Base-by-base conservation (phyloP, 371 early-diverging fungal species). In the Choanephora cucurbitarum region DNA sequence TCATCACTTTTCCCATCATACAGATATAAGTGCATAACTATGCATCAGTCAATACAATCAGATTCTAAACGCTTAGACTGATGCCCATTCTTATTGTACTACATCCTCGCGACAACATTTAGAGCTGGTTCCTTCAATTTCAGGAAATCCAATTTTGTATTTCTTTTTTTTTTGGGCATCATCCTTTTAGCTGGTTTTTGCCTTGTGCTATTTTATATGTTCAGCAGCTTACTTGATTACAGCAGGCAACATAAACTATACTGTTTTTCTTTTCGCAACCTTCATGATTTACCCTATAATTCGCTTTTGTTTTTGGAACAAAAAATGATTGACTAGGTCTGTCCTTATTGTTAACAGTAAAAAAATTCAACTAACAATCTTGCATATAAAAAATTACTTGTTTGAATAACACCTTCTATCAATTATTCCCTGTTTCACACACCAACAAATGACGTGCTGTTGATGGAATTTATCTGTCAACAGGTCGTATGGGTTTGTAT, bases 81-180 rank as follows among this genome's bases (percentile, higher is more conserved):
- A 75, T 82, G 39, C 82, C 82, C 11, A 72, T 82, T 53, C 49
- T 80, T 24, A 66, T 80, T 75, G 82, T 24, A 55, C 78, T 55
- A 80, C 80, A 15, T 32, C 53, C 1, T 65, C 71, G n/a, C 69
- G 71, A 64, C 58, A 6, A 66, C 59, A 23, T 74, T 74, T 32
- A 42, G 39, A 3, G 57, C 59, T 28, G 69, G 68, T 10, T 76
- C 77, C 45, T 81, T 74, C 55, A 64, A 66, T 45, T 55, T 81
- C 19, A 80, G 82, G 15, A 34, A 54, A 11, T 76, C 48, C 49
- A 75, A 76, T 47, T 64, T 72, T 54, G 48, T 60, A 2, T n/a
- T n/a, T n/a, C n/a, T n/a, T n/a, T n/a, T 47, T 70, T 6, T 79
- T 79, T 17, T 54, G 64, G 49, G 58, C 77, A 11, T 62, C 76